Conservation (phyloP, 371 early-diverging fungal genomes). For the Syncephalastrum contaminatum region DNA sequence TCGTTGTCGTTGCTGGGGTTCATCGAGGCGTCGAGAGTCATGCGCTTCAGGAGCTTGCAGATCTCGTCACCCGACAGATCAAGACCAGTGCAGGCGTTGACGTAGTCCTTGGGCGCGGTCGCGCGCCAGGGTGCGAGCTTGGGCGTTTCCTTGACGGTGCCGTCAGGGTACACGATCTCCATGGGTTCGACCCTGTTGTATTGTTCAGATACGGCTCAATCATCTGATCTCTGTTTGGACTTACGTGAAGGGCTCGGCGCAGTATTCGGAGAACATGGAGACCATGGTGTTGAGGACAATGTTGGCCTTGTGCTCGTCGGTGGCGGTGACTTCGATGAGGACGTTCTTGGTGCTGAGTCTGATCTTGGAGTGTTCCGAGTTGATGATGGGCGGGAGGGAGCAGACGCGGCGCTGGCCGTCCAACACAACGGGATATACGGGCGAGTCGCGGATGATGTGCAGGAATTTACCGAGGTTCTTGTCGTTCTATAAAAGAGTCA, state of each 20-base stretch:
- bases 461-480: slow-evolving; percentile 89
- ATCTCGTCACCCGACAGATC: slow-evolving; percentile 76
- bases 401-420: slow-evolving; percentile 87
- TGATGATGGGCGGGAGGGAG: slow-evolving; percentile 99
- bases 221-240: slow-evolving; percentile 18
- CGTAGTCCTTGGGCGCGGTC: slow-evolving; percentile 78
- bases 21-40: slow-evolving; percentile 83
- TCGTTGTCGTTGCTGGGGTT: slow-evolving; percentile 57
- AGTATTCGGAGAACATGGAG: slow-evolving; percentile 94
- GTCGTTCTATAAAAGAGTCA: slow-evolving; percentile 51
- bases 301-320: slow-evolving; percentile 94
- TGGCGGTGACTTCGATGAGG: slow-evolving; percentile 99
- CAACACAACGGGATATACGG: slow-evolving; percentile 91
- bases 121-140: slow-evolving; percentile 71
- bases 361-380: slow-evolving; percentile 98
- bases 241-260: slow-evolving; percentile 86
- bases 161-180: slow-evolving; percentile 86
- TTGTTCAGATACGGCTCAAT: not conserved
- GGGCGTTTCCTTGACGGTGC: slow-evolving; percentile 63
- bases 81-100: slow-evolving; percentile 85
- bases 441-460: slow-evolving; percentile 89
- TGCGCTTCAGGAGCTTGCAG: slow-evolving; percentile 73
- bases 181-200: slow-evolving; percentile 83
- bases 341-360: slow-evolving; percentile 95
- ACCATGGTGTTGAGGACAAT: slow-evolving; percentile 91